Evolutionary conservation across 2,329 filamentous ascomycete species (phyloP).

Genomic region (Fusarium sp.): DNA sequence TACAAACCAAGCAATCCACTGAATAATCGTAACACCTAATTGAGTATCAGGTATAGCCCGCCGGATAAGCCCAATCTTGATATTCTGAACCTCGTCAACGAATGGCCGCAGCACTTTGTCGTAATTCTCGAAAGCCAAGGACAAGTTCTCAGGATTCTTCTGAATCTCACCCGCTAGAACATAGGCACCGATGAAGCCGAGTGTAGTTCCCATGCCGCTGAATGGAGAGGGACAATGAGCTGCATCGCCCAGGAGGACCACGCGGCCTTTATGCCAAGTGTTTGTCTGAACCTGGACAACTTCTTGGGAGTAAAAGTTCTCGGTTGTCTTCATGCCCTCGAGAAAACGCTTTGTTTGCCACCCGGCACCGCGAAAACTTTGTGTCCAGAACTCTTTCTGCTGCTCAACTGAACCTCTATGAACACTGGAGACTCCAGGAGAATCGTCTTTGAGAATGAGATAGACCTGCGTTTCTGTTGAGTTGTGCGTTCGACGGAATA

Average conservation of each 20-base stretch:
- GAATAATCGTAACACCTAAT: conserved; percentile 13
- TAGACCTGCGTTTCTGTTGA: conserved; percentile 27
- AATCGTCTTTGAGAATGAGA: conserved; percentile 17
- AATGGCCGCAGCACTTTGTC: conserved; percentile 14
- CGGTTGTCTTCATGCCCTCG: conserved; percentile 14
- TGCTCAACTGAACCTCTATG: conserved; percentile 10
- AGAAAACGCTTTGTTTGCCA: conserved; percentile 22
- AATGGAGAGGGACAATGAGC: conserved; percentile 25
- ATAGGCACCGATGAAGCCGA: conserved; percentile 23
- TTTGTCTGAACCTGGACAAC: conserved; percentile 15
- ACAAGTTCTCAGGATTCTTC: conserved; percentile 1
- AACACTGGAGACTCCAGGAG: conserved; percentile 2
- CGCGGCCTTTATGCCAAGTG: conserved; percentile 10
- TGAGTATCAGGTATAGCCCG: conserved; percentile 8
- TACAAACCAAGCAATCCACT: conserved; percentile 21
- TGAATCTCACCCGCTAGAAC: conserved; percentile 25
- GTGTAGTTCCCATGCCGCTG: conserved; percentile 26
- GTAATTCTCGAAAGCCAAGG: conserved; percentile 22
- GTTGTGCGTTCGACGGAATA: conserved; percentile 29
- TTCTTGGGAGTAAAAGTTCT: conserved; percentile 31
- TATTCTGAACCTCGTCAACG: conserved; percentile 19
- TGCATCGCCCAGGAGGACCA: conserved; percentile 18
- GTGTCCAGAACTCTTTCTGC: conserved; percentile 26
- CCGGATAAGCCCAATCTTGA: conserved; percentile 7
- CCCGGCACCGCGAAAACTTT: conserved; percentile 4